These are phyloP conservation scores for Phytophthora macrochlamydospora DNA, from an alignment of 352 stramenopile species.

Conservation along the genomic window DNA sequence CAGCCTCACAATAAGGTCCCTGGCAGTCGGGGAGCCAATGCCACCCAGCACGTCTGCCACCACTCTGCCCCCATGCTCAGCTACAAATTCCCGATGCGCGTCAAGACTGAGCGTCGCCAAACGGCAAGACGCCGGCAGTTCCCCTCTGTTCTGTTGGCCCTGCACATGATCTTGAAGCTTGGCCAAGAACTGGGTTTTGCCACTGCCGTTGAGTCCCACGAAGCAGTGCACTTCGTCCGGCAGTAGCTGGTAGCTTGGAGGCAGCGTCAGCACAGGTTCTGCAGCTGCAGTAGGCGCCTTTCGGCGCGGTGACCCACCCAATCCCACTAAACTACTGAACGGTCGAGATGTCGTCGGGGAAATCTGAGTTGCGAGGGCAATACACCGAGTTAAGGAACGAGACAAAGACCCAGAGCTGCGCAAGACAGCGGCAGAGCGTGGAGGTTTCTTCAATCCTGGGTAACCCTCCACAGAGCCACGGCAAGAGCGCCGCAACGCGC, in stretches of 20 bases:
- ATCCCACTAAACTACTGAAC: conserved; percentile 24
- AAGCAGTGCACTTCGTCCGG: conserved; percentile 73
- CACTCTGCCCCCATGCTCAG: conserved; percentile 52
- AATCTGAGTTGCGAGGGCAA: conserved; percentile 9
- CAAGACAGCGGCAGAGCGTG: neutral
- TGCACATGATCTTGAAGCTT: conserved; percentile 44
- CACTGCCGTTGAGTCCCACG: conserved; percentile 70
- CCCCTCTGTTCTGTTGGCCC: conserved; percentile 20
- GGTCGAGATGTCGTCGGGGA: neutral
- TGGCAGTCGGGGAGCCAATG: conserved; percentile 66
- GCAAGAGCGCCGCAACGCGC: conserved; percentile 7
- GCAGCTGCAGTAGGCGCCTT: conserved; percentile 9
- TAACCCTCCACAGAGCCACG: neutral
- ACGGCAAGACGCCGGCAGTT: conserved; percentile 33
- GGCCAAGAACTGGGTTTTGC: conserved; percentile 63
- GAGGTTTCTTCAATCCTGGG: neutral
- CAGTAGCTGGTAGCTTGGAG: conserved; percentile 47
- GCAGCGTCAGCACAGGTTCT: conserved; percentile 40
- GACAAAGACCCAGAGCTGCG: conserved; percentile 8
- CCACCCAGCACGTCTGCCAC: conserved; percentile 74
- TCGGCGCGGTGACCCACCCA: conserved; percentile 4
- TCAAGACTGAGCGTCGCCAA: conserved; percentile 80
- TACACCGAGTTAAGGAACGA: neutral
- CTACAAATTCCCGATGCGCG: conserved; percentile 84
- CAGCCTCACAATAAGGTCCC: conserved; percentile 92